A percentile compares a stretch with the other conserved stretches of the same genome.
Conservation (phyloP, 441 rosid genomes). For the Lepidium campestre region DNA sequence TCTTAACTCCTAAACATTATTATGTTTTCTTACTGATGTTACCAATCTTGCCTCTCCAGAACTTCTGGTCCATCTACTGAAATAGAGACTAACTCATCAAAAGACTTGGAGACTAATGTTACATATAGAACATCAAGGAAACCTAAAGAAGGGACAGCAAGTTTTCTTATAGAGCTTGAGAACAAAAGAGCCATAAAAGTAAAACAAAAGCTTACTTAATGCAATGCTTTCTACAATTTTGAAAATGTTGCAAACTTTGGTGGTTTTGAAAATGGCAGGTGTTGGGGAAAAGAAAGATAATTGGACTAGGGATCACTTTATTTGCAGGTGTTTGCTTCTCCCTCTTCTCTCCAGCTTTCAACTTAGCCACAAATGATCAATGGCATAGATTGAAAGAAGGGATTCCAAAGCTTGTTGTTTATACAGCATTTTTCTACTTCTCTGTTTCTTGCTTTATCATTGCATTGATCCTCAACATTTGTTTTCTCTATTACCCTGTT, state of each 20-base stretch:
- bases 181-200: constrained; percentile 4
- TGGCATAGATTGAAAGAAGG: constrained; percentile 56
- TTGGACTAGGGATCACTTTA: constrained; percentile 57
- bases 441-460: constrained; percentile 55
- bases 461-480: constrained; percentile 48
- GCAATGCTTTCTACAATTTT: neutral
- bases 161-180: constrained; percentile 1
- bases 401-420: constrained; percentile 54
- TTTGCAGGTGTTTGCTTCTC: constrained; percentile 74
- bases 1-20: neutral
- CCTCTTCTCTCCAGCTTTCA: constrained; percentile 81
- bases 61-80: neutral
- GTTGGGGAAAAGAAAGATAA: constrained; percentile 51
- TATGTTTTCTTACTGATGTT: neutral
- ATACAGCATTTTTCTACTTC: constrained; percentile 78
- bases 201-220: neutral
- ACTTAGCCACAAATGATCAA: constrained; percentile 82
- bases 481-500: constrained; percentile 52
- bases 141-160: constrained; percentile 1
- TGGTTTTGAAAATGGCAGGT: constrained; percentile 31
- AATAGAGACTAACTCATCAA: neutral
- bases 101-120: neutral
- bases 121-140: neutral
- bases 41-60: neutral
- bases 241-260: too few relatives aligned